A percentile compares a stretch with the other conserved stretches of the same genome.
Evolutionary conservation across 129 eudicot genomes (phyloP).

Genomic region (Escallonia rubra): DNA sequence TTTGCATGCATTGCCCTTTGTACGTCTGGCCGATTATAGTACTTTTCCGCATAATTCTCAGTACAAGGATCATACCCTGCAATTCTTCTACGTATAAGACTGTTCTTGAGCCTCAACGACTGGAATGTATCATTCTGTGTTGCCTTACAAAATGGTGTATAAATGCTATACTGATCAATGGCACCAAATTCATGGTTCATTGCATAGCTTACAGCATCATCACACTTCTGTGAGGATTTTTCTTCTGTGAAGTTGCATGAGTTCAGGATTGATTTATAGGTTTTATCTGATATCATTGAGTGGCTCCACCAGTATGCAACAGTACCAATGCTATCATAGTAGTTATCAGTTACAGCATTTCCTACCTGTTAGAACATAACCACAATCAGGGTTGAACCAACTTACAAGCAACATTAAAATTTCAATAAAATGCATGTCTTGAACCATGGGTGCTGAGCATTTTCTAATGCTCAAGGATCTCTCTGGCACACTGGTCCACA

Average conservation of each 20-base stretch:
- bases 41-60: slow-evolving; percentile 61
- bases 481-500: too few species aligned
- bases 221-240: slow-evolving; percentile 37
- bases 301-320: slow-evolving; percentile 81
- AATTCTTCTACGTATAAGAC: slow-evolving; percentile 23
- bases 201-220: slow-evolving; percentile 50
- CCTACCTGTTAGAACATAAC: slow-evolving; percentile 53
- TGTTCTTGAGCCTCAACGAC: slow-evolving; percentile 40
- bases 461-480: too few species aligned
- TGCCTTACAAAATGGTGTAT: slow-evolving; percentile 56
- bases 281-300: slow-evolving; percentile 64
- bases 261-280: slow-evolving; percentile 37
- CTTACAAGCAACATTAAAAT: too few species aligned
- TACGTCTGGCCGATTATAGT: slow-evolving; percentile 71
- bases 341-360: slow-evolving; percentile 66
- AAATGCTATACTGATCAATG: slow-evolving; percentile 75
- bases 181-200: slow-evolving; percentile 48
- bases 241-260: slow-evolving; percentile 50
- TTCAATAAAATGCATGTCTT: background rate
- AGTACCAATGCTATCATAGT: slow-evolving; percentile 69
- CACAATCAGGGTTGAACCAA: too few species aligned
- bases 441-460: too few species aligned
- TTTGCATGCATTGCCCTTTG: slow-evolving; percentile 83
- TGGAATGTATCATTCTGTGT: slow-evolving; percentile 10
- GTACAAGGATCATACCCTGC: slow-evolving; percentile 83